phyloP scores from a whole-genome alignment of 495 filamentous ascomycete genomes.

The Xylaria cubensis region DNA sequence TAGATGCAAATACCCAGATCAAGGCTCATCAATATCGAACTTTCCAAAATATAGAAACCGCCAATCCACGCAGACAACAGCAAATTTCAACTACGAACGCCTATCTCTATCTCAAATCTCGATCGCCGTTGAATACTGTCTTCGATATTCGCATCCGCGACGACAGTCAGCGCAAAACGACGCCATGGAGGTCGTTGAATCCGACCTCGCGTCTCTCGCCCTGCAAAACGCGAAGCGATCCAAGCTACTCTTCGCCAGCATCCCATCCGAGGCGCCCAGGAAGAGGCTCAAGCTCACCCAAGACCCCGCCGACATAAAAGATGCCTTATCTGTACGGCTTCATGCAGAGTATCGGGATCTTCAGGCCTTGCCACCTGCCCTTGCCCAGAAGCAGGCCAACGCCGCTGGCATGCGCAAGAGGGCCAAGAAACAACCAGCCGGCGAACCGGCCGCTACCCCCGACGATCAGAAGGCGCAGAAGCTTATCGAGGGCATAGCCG shows the following conservation, averaged over 20 bases:
- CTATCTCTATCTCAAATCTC: not conserved
- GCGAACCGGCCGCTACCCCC: slow-evolving; percentile 49
- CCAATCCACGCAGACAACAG: slow-evolving; percentile 7
- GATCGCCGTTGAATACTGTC: not conserved
- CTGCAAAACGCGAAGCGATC: slow-evolving; percentile 50
- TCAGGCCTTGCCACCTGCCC: slow-evolving; percentile 77
- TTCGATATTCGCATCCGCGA: not conserved
- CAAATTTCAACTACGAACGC: not conserved
- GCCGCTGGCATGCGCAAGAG: slow-evolving; percentile 52
- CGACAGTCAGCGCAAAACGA: slow-evolving; percentile 8
- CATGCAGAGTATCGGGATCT: slow-evolving; percentile 81
- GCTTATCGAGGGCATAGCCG: slow-evolving; percentile 71
- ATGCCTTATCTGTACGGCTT: slow-evolving; percentile 53
- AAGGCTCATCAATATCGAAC: slow-evolving; percentile 1
- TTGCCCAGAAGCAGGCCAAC: slow-evolving; percentile 83
- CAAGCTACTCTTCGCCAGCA: slow-evolving; percentile 48
- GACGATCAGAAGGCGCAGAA: slow-evolving; percentile 67
- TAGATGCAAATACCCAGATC: not conserved
- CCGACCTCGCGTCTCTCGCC: slow-evolving; percentile 45
- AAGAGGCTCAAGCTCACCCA: slow-evolving; percentile 53
- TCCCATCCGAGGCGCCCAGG: slow-evolving; percentile 38
- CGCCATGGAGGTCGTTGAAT: slow-evolving; percentile 36
- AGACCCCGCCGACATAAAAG: slow-evolving; percentile 45
- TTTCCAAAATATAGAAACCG: not conserved
- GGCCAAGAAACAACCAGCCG: slow-evolving; percentile 53